These are phyloP conservation scores for Panicum hallii DNA, from an alignment of 202 grass and related monocot species.

Conservation along the genomic window DNA sequence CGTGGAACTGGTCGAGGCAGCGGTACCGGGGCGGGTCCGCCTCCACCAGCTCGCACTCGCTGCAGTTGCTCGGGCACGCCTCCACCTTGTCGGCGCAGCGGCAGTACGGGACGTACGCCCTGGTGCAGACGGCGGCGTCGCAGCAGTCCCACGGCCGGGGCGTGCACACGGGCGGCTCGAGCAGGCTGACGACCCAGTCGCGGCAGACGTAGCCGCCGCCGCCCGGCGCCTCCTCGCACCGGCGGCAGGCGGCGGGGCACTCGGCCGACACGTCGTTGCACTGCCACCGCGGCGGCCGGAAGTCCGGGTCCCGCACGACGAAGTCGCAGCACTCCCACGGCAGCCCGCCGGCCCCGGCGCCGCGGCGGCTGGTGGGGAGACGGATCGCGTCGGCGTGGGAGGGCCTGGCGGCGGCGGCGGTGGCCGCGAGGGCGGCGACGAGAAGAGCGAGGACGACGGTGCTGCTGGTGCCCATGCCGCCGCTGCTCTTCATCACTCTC, in stretches of 20 bases:
- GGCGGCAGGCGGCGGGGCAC: neutral
- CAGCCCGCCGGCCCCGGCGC: neutral
- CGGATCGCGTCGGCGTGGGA: neutral
- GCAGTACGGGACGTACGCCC: neutral
- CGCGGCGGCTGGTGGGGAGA: neutral
- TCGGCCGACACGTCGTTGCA: neutral
- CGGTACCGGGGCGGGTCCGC: neutral
- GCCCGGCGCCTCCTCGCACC: neutral
- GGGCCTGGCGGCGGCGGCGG: neutral
- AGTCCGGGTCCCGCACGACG: neutral
- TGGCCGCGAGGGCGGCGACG: neutral
- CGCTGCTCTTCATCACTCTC: neutral
- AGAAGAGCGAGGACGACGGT: neutral
- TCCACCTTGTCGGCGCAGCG: neutral
- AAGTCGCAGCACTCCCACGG: slow-evolving; percentile 18
- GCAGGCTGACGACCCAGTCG: neutral
- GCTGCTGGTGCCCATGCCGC: neutral
- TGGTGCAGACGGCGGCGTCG: neutral
- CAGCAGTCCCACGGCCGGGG: slow-evolving; percentile 24
- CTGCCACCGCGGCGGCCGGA: neutral
- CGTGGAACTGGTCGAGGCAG: neutral
- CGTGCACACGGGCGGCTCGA: neutral
- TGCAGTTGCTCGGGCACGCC: slow-evolving; percentile 10
- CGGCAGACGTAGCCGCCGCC: neutral
- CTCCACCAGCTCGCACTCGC: neutral